Conservation (phyloP, 176 grass and related monocot species). For the Tillandsia leiboldiana region DNA sequence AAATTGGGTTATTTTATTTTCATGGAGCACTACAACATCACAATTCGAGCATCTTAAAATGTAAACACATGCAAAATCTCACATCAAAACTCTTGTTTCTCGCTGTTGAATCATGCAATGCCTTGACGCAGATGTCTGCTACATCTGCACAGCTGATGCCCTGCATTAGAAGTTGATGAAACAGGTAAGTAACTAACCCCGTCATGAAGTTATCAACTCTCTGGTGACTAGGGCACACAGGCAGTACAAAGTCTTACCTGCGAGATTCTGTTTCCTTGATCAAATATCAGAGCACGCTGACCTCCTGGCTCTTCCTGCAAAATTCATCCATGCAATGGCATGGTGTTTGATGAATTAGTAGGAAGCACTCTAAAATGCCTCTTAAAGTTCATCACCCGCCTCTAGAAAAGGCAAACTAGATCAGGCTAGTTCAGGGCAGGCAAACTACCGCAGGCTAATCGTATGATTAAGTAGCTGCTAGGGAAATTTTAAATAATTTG, state of each 20-base stretch:
- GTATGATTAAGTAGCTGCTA: too few species aligned
- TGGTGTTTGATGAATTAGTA: background rate
- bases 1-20: background rate
- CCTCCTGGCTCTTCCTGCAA: conserved; percentile 99
- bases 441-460: too few species aligned
- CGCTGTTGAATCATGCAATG: conserved; percentile 88
- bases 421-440: too few species aligned
- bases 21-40: conserved; percentile 9
- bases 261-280: conserved; percentile 94
- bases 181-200: background rate
- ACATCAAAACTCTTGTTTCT: conserved; percentile 99
- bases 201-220: background rate
- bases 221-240: background rate
- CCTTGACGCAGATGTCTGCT: conserved; percentile 97
- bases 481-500: too few species aligned
- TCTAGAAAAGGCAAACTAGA: too few species aligned
- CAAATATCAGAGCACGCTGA: conserved; percentile 92
- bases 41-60: background rate
- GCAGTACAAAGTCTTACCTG: conserved; percentile 38
- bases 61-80: conserved; percentile 16
- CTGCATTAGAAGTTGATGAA: conserved; percentile 30
- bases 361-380: background rate
- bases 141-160: conserved; percentile 94
- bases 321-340: background rate
- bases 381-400: too few species aligned